A percentile compares a stretch with the other conserved stretches of the same genome.
These are phyloP conservation scores for Clarireedia homoeocarpa DNA, from an alignment of 2,329 filamentous ascomycete species.

Conservation along the genomic window DNA sequence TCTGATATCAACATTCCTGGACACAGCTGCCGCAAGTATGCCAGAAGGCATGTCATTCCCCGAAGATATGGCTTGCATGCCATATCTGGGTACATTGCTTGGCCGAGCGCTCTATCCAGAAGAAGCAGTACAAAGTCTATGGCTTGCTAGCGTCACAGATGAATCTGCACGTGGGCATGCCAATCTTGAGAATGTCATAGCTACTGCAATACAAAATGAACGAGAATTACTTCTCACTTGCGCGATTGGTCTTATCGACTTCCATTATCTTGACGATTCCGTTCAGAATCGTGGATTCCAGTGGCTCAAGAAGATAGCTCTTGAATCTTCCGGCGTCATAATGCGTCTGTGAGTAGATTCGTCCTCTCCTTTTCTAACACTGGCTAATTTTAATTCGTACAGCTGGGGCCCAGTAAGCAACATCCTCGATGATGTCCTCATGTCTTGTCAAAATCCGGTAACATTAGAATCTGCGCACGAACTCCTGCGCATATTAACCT, in stretches of 20 bases:
- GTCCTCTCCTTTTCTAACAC: background rate
- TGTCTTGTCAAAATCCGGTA: constrained; percentile 51
- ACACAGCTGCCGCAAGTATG: constrained; percentile 36
- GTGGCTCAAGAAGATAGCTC: constrained; percentile 53
- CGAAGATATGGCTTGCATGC: constrained; percentile 30
- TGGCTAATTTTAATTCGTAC: background rate
- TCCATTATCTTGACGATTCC: constrained; percentile 54
- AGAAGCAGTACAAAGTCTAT: constrained; percentile 56
- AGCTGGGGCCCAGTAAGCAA: constrained; percentile 49
- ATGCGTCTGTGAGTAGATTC: constrained; percentile 44
- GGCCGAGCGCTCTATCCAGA: constrained; percentile 47
- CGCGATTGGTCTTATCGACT: constrained; percentile 58
- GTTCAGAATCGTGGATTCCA: constrained; percentile 50
- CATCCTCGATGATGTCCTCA: constrained; percentile 52
- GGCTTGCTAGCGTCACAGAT: constrained; percentile 38
- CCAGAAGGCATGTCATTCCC: constrained; percentile 21
- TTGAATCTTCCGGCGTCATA: constrained; percentile 47
- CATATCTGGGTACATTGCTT: constrained; percentile 53
- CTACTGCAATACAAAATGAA: constrained; percentile 44
- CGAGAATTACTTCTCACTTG: constrained; percentile 55
- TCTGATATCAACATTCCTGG: constrained; percentile 54
- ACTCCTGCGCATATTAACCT: constrained; percentile 51
- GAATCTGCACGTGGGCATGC: constrained; percentile 34
- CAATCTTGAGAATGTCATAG: constrained; percentile 32
- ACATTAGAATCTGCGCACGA: constrained; percentile 54